A percentile compares a stretch with the other conserved stretches of the same genome.
Conservation (phyloP, 2,329 filamentous ascomycete genomes). For the Fusarium newnesense region DNA sequence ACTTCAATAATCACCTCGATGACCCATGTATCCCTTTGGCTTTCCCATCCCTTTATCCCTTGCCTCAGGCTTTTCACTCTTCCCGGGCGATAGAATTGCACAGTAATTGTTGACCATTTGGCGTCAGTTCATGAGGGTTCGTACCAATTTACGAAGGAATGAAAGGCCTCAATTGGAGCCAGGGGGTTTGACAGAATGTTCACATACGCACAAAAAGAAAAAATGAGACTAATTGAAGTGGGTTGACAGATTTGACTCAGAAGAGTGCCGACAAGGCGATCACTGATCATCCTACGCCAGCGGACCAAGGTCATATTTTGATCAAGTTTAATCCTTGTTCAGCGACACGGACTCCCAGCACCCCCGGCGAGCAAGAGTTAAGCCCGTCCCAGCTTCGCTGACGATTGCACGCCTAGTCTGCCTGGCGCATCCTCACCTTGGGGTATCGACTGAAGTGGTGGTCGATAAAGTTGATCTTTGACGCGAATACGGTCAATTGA, state of each 20-base stretch:
- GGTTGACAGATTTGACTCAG: slow-evolving; percentile 46
- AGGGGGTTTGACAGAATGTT: slow-evolving; percentile 31
- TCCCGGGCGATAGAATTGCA: not conserved
- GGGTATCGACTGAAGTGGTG: slow-evolving; percentile 35
- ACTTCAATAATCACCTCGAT: slow-evolving; percentile 7
- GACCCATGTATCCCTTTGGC: slow-evolving; percentile 9
- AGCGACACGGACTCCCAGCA: slow-evolving; percentile 31
- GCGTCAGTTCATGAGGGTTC: not conserved
- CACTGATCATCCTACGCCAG: slow-evolving; percentile 37
- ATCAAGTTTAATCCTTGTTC: slow-evolving; percentile 38
- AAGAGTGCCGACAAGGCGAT: slow-evolving; percentile 40
- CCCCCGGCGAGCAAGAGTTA: slow-evolving; percentile 27
- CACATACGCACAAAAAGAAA: slow-evolving; percentile 39
- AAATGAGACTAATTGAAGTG: slow-evolving; percentile 41
- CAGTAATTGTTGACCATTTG: slow-evolving; percentile 2
- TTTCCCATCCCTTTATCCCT: slow-evolving; percentile 11
- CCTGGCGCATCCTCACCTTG: slow-evolving; percentile 26
- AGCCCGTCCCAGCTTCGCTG: slow-evolving; percentile 30
- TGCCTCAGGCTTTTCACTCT: not conserved
- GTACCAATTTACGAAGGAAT: slow-evolving; percentile 7
- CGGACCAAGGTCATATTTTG: slow-evolving; percentile 21
- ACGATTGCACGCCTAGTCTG: slow-evolving; percentile 23
- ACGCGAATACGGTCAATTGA: slow-evolving; percentile 28
- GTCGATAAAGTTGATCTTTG: slow-evolving; percentile 38
- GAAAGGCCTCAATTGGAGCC: slow-evolving; percentile 17